Evolutionary conservation across 2,329 filamentous ascomycete species (phyloP), one percentile per base, ranked within the genome.

Genomic region (Trichophaea hybrida): DNA sequence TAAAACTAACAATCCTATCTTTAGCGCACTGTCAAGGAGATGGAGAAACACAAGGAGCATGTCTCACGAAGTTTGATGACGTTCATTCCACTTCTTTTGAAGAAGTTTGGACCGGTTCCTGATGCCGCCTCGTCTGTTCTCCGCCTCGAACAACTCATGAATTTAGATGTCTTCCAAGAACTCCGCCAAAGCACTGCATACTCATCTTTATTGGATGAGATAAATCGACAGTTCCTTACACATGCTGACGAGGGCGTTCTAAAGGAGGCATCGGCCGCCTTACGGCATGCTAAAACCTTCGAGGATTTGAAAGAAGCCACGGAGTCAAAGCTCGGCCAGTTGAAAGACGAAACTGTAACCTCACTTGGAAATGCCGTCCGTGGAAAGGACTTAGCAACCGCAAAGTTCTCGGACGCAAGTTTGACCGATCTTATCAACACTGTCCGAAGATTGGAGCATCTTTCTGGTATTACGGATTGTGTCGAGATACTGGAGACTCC

Each of bases 201-300:
- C 69, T 81, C 84, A 5, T 82, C 84, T 24, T 75, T 97, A 34
- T 76, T 98, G 1, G 89, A 95, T 66, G 90, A 96, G 68, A 88
- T 97, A 67, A 89, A 87, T 71, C 88, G 88, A 60, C 93, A 98
- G 68, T 97, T 98, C 73, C 83, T 86, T 68, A 83, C 88, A n/a
- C 93, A 98, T 69, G 86, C 87, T 48, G 88, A 94, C 68, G 85
- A 87, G 67, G 80, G 81, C 58, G 90, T 97, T 15, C 77, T 98
- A 50, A 82, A 82, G 8, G 90, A 96, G 71, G 91, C 89, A 12
- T 85, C 86, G 33, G 78, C 82, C 24, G 87, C 90, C 4, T 80
- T 98, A 40, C 74, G 95, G 35, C 88, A 94, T 70, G 89, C 91
- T 6, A 84, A 87, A 65, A 84, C 83, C 62, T 91, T 88, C 63